Evolutionary conservation across 495 filamentous ascomycete genomes (phyloP), one percentile per base, ranked within the genome.

Genomic region (Cercophora newfieldiana): DNA sequence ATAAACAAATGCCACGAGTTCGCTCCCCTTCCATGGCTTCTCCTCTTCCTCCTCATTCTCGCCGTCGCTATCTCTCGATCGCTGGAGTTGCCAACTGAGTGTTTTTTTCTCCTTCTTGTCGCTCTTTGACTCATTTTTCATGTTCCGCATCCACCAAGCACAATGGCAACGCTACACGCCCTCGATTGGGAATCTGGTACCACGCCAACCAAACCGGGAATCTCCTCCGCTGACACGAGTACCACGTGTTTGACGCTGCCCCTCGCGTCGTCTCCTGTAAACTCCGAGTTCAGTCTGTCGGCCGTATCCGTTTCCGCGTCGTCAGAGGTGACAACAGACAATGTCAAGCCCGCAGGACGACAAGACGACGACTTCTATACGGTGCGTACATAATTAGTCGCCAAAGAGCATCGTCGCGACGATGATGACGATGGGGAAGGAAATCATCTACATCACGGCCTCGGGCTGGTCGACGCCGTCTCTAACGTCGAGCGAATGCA

Each of bases 241-340:
- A 4, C 37, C 37, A 14, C 37, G 18, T 44, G 37, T 44, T 16
- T 6, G 37, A 44, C 37, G 12, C 37, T 44, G 18, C 37, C 37
- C 18, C 3, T 16, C 10, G 4, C 10, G 37, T 2, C 37, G 4
- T 44, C 37, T 44, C 37, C 37, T 14, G 37, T 44, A 44, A 44
- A 44, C 37, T 53, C 50, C 50, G 50, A 53, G 50, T 53, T 24
- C 50, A 53, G 50, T 53, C n/a, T 53, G 50, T 53, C 50, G 50
- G 50, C 50, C 50, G 50, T 53, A 26, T 24, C 50, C 50, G 50
- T 53, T 14, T 22, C 25, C 25, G 50, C 19, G 2, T n/a, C n/a
- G n/a, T 24, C 19, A 2, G 50, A 53, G 2, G 24, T 24, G 3
- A 53, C 7, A 7, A 18, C 25, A 22, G 50, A 53, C 50, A 26